phyloP scores from a whole-genome alignment of 768 basidiomycete species.

The Chiua virens region DNA sequence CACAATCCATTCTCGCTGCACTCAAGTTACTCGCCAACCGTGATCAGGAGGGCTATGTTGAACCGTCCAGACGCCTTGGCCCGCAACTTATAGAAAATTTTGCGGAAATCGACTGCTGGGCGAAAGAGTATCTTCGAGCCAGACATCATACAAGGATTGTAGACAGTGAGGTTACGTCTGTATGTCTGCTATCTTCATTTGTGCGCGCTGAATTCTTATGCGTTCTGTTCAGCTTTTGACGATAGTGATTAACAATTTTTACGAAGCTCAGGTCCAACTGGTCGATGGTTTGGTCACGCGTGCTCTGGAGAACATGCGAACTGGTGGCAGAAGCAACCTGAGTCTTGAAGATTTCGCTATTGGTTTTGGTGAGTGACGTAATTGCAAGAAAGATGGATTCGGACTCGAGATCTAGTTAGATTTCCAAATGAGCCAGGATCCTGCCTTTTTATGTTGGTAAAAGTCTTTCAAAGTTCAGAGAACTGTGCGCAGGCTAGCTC shows the following conservation, averaged over 20 bases:
- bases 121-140: slow-evolving; percentile 27
- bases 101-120: slow-evolving; percentile 27
- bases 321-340: slow-evolving; percentile 14
- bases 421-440: slow-evolving; percentile 31
- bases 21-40: slow-evolving; percentile 32
- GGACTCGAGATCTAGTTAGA: slow-evolving; percentile 13
- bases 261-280: slow-evolving; percentile 29
- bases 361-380: slow-evolving; percentile 26
- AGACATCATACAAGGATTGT: slow-evolving; percentile 12
- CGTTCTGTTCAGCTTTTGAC: slow-evolving; percentile 22
- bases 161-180: slow-evolving; percentile 19
- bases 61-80: slow-evolving; percentile 22
- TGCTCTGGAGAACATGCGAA: slow-evolving; percentile 26
- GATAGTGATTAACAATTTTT: slow-evolving; percentile 31
- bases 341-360: slow-evolving; percentile 28
- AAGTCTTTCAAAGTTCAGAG: slow-evolving; percentile 23
- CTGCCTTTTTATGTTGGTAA: slow-evolving; percentile 28
- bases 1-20: slow-evolving; percentile 24
- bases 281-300: slow-evolving; percentile 26
- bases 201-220: not conserved
- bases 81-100: slow-evolving; percentile 34
- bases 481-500: slow-evolving; percentile 21
- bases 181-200: slow-evolving; percentile 8
- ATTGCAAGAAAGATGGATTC: not conserved
- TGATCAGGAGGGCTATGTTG: slow-evolving; percentile 7